Evolutionary conservation across 192 early-diverging fungal genomes (phyloP).

Genomic region (Backusella parvicylindrica): DNA sequence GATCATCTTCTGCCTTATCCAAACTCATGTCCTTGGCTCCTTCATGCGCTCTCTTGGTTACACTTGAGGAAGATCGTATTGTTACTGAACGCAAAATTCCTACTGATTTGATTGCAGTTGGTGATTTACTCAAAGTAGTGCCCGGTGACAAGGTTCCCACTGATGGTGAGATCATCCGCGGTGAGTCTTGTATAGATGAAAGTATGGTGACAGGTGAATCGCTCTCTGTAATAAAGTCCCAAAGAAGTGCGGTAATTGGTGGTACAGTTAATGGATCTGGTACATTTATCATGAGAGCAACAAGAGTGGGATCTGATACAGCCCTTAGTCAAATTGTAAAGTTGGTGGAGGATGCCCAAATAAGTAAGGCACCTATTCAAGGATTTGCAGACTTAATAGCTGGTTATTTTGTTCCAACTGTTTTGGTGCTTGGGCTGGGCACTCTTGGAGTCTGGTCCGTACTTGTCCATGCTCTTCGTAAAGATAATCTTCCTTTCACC

Average conservation of each 20-base stretch:
- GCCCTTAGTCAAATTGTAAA: conserved; percentile 89
- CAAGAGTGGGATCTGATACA: conserved; percentile 86
- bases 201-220: conserved; percentile 94
- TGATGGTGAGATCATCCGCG: conserved; percentile 76
- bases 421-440: conserved; percentile 67
- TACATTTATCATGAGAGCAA: conserved; percentile 77
- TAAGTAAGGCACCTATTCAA: conserved; percentile 93
- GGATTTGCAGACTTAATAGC: conserved; percentile 85
- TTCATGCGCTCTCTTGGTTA: conserved; percentile 59
- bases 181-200: conserved; percentile 84
- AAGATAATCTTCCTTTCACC: conserved; percentile 23
- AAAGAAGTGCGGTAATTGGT: conserved; percentile 69
- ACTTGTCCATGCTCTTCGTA: conserved; percentile 28
- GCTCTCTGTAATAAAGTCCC: conserved; percentile 67
- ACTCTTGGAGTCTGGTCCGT: conserved; percentile 79
- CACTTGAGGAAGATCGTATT: conserved; percentile 41
- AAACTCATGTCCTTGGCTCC: conserved; percentile 88
- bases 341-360: conserved; percentile 91
- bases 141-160: conserved; percentile 93
- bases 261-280: conserved; percentile 92
- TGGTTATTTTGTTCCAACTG: conserved; percentile 86
- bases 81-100: conserved; percentile 69
- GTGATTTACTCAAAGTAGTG: conserved; percentile 82
- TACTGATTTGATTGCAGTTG: conserved; percentile 79
- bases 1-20: conserved; percentile 82